Conservation (phyloP, 1,139 yeast species). For the Wickerhamomyces sp. region DNA sequence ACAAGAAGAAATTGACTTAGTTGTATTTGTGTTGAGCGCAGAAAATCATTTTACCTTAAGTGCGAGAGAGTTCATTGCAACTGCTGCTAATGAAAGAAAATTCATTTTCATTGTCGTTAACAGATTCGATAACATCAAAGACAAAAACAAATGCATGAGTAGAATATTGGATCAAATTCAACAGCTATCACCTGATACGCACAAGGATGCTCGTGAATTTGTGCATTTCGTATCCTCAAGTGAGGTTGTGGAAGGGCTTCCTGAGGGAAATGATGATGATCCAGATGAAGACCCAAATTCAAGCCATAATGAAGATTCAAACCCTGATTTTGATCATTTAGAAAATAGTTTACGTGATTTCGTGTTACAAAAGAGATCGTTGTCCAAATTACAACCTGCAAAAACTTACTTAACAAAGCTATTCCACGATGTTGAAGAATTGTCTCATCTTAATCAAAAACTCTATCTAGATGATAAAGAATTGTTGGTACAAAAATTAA, state of each 20-base stretch:
- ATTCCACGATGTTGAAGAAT: conserved; percentile 55
- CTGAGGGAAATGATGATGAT: conserved; percentile 30
- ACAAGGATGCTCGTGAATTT: conserved; percentile 80
- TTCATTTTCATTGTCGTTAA: conserved; percentile 92
- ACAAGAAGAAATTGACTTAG: conserved; percentile 95
- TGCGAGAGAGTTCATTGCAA: conserved; percentile 88
- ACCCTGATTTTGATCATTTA: conserved; percentile 74
- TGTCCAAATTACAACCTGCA: conserved; percentile 89
- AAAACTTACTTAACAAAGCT: conserved; percentile 75
- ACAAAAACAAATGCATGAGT: conserved; percentile 72
- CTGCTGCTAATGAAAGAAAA: conserved; percentile 89
- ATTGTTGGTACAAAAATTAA: conserved; percentile 43
- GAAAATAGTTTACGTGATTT: conserved; percentile 85
- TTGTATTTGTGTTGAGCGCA: conserved; percentile 93
- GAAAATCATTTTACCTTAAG: conserved; percentile 94
- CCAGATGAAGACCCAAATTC: conserved; percentile 34
- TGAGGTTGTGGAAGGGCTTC: conserved; percentile 35
- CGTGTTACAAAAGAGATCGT: conserved; percentile 81
- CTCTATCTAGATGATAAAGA: conserved; percentile 48
- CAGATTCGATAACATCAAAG: conserved; percentile 78
- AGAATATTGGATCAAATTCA: conserved; percentile 86
- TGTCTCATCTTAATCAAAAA: conserved; percentile 58
- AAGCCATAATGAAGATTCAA: too few species aligned
- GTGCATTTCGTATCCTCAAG: conserved; percentile 88
- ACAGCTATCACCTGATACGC: conserved; percentile 83